A percentile compares a stretch with the other conserved stretches of the same genome.
Conservation (phyloP, 2,329 filamentous ascomycete species). For the Bimuria novae-zelandiae region DNA sequence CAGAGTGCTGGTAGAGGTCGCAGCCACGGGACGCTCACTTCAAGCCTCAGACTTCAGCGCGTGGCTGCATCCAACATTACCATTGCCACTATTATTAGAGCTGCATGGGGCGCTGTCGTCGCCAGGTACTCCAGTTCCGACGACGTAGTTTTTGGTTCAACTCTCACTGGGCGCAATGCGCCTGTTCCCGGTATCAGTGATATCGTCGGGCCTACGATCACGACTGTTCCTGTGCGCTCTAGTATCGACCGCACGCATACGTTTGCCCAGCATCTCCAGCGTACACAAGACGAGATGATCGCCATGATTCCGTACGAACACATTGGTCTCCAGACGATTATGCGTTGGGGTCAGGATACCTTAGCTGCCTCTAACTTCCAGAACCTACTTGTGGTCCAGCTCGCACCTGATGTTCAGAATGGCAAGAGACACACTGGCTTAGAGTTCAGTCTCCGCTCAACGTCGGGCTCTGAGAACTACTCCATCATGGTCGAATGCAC, state of each 20-base stretch:
- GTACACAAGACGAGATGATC: background rate
- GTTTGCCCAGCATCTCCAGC: background rate
- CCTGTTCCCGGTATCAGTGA: slow-evolving; percentile 18
- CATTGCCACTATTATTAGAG: slow-evolving; percentile 25
- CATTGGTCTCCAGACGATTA: slow-evolving; percentile 35
- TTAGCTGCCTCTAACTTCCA: slow-evolving; percentile 58
- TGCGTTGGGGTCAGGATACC: slow-evolving; percentile 52
- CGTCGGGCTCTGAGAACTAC: background rate
- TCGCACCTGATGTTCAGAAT: slow-evolving; percentile 7
- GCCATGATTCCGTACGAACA: slow-evolving; percentile 30
- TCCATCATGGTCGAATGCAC: slow-evolving; percentile 3
- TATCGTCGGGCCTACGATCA: slow-evolving; percentile 32
- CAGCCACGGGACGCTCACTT: background rate
- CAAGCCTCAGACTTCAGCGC: background rate
- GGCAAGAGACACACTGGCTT: background rate
- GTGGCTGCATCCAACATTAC: slow-evolving; percentile 1
- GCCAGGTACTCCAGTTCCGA: slow-evolving; percentile 19
- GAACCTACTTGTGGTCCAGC: slow-evolving; percentile 58
- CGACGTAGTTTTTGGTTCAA: slow-evolving; percentile 32
- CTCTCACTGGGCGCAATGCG: slow-evolving; percentile 28
- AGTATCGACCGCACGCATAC: background rate
- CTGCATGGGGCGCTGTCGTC: slow-evolving; percentile 29
- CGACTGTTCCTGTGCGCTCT: slow-evolving; percentile 29
- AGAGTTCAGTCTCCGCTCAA: background rate
- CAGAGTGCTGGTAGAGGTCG: no score